These are phyloP conservation scores for Fusarium gaditjirri DNA, from an alignment of 2,329 filamentous ascomycete genomes.

Conservation along the genomic window DNA sequence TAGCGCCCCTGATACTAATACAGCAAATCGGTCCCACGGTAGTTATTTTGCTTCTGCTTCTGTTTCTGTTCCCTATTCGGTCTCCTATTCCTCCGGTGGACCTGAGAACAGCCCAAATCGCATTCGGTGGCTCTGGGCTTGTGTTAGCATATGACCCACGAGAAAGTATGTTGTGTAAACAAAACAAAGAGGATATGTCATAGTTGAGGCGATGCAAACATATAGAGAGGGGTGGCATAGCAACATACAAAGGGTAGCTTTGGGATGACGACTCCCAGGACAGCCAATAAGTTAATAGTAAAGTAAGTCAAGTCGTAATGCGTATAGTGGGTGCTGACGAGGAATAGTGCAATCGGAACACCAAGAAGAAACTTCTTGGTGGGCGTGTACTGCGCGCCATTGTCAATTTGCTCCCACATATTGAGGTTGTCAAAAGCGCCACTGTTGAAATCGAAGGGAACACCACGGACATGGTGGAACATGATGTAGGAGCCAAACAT, in stretches of 20 bases:
- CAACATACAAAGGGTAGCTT: constrained; percentile 91
- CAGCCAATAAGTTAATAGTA: constrained; percentile 94
- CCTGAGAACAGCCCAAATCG: constrained; percentile 80
- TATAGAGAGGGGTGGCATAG: not conserved
- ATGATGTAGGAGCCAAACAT: constrained; percentile 99
- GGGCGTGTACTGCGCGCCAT: constrained; percentile 97
- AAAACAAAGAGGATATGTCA: not conserved
- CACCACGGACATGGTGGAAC: constrained; percentile 98
- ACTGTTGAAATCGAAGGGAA: constrained; percentile 98
- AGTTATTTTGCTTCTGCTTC: constrained; percentile 18
- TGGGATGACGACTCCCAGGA: constrained; percentile 91
- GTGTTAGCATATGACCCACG: constrained; percentile 39
- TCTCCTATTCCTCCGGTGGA: constrained; percentile 66
- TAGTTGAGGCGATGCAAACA: not conserved
- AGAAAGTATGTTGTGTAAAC: not conserved
- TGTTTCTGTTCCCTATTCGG: not conserved
- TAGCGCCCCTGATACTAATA: constrained; percentile 43
- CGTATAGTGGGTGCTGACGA: constrained; percentile 98
- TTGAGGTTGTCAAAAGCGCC: constrained; percentile 99
- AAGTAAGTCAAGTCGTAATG: constrained; percentile 98
- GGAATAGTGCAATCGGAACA: constrained; percentile 92
- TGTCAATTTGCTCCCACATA: constrained; percentile 99
- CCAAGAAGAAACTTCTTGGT: constrained; percentile 98
- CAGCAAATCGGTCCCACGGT: constrained; percentile 33
- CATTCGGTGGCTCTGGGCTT: constrained; percentile 76